phyloP scores from a whole-genome alignment of 2,329 filamentous ascomycete genomes.

The Volutella citrinella region DNA sequence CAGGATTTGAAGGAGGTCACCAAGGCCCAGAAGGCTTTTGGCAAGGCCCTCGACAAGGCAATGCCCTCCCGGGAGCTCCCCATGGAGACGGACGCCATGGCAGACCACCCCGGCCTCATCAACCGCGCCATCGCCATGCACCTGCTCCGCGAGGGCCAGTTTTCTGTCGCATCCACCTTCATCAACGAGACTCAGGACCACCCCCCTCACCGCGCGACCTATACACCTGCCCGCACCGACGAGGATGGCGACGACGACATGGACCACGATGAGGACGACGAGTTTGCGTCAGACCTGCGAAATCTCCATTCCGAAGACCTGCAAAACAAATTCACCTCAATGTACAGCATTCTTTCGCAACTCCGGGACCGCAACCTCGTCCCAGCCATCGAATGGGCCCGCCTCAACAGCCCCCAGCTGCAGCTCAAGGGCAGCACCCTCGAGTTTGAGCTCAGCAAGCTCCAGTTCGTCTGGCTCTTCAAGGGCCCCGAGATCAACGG shows the following conservation, averaged over 20 bases:
- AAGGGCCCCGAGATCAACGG: constrained; percentile 57
- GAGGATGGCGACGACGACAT: constrained; percentile 33
- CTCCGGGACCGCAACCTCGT: constrained; percentile 71
- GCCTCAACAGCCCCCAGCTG: constrained; percentile 64
- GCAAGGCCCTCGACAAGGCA: constrained; percentile 76
- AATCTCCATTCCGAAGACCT: constrained; percentile 47
- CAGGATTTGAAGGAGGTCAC: constrained; percentile 81
- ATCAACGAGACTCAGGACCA: constrained; percentile 63
- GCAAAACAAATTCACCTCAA: constrained; percentile 78
- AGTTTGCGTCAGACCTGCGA: constrained; percentile 22
- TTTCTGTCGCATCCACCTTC: constrained; percentile 82
- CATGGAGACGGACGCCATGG: constrained; percentile 77
- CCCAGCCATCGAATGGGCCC: constrained; percentile 86
- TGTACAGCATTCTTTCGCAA: constrained; percentile 85
- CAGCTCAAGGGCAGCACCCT: constrained; percentile 85
- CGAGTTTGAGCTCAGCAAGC: constrained; percentile 87
- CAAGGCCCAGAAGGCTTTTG: constrained; percentile 77
- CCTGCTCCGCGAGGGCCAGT: constrained; percentile 89
- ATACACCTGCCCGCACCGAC: constrained; percentile 21
- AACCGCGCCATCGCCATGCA: constrained; percentile 97
- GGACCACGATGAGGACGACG: constrained; percentile 26
- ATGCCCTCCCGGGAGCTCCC: constrained; percentile 60
- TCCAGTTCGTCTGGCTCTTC: constrained; percentile 90
- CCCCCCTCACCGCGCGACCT: constrained; percentile 20
- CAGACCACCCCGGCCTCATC: constrained; percentile 71